Evolutionary conservation across 2,329 filamentous ascomycete genomes (phyloP).

Genomic region (Dothideomycetes sp.): DNA sequence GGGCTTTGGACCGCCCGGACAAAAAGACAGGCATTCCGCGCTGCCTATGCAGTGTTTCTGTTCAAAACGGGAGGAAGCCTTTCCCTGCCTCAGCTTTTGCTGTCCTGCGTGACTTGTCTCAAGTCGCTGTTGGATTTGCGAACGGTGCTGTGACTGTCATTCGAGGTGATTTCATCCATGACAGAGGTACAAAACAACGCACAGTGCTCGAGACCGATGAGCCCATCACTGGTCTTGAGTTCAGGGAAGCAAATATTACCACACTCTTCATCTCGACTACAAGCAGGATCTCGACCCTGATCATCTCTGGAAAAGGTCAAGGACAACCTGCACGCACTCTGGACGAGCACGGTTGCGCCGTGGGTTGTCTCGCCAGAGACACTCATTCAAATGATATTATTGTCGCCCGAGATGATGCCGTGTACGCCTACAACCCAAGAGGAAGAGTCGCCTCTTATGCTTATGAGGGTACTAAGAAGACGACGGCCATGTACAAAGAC

Average conservation of each 20-base stretch:
- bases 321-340: slow-evolving; percentile 79
- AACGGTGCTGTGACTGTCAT: slow-evolving; percentile 93
- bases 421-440: slow-evolving; percentile 83
- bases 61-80: slow-evolving; percentile 83
- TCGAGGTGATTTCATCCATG: slow-evolving; percentile 87
- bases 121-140: slow-evolving; percentile 89
- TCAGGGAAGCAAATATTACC: slow-evolving; percentile 55
- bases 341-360: slow-evolving; percentile 79
- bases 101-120: slow-evolving; percentile 76
- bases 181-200: slow-evolving; percentile 85
- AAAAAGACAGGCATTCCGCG: slow-evolving; percentile 88
- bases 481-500: slow-evolving; percentile 68
- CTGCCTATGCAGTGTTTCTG: slow-evolving; percentile 74
- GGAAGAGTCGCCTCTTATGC: slow-evolving; percentile 81
- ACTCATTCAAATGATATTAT: slow-evolving; percentile 72
- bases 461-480: slow-evolving; percentile 82
- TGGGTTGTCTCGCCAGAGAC: slow-evolving; percentile 93
- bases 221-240: slow-evolving; percentile 84
- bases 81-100: slow-evolving; percentile 94
- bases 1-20: slow-evolving; percentile 86
- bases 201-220: slow-evolving; percentile 96
- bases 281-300: slow-evolving; percentile 72
- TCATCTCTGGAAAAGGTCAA: slow-evolving; percentile 80
- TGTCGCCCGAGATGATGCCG: slow-evolving; percentile 87
- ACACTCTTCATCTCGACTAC: slow-evolving; percentile 91